These are phyloP conservation scores for Capsicum rhomboideum DNA, from an alignment of 257 asterid species.

Conservation along the genomic window DNA sequence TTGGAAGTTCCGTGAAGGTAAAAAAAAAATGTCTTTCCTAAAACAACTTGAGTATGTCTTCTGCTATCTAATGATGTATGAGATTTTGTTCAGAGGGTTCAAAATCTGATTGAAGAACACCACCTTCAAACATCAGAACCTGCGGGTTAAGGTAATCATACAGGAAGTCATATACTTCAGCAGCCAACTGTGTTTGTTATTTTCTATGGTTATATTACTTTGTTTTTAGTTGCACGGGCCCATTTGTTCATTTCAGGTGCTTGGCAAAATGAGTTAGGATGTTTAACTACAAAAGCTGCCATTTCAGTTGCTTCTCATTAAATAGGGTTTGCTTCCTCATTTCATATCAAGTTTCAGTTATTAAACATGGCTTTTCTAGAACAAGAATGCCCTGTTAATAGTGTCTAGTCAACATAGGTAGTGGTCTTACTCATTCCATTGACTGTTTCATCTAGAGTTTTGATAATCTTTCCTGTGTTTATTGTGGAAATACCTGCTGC, in stretches of 20 bases:
- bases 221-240: neutral
- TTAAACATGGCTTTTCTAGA: neutral
- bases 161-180: neutral
- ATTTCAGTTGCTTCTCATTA: neutral
- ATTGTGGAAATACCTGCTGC: neutral
- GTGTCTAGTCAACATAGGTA: neutral
- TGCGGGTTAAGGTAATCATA: slow-evolving; percentile 22
- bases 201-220: neutral
- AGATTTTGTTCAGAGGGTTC: slow-evolving; percentile 51
- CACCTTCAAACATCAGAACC: slow-evolving; percentile 22
- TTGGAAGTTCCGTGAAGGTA: slow-evolving; percentile 72
- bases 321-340: neutral
- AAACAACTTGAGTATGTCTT: neutral
- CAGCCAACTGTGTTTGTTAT: neutral
- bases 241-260: neutral
- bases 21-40: neutral
- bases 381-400: neutral
- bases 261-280: neutral
- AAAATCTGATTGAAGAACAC: slow-evolving; percentile 51
- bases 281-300: neutral
- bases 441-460: neutral
- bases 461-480: neutral
- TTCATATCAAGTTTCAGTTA: neutral
- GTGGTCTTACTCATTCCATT: neutral
- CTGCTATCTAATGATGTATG: neutral